These are phyloP conservation scores for Colletotrichum magnum DNA, from an alignment of 2,329 filamentous ascomycete genomes.

Conservation along the genomic window DNA sequence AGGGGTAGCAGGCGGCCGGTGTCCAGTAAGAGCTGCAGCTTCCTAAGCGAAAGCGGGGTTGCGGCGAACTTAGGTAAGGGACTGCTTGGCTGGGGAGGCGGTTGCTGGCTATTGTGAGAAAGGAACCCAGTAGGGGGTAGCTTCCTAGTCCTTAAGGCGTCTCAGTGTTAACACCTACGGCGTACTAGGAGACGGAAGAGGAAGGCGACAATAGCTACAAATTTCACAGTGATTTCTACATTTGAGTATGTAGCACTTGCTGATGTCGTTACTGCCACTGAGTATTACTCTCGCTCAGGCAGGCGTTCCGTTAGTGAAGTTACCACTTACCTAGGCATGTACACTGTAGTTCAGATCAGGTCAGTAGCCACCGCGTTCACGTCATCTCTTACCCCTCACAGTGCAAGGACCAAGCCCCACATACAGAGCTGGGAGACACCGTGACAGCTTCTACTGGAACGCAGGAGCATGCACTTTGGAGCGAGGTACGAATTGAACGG, in stretches of 20 bases:
- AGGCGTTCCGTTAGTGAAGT: too few relatives aligned
- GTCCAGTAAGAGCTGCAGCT: conserved; percentile 28
- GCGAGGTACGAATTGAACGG: not conserved
- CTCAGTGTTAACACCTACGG: not conserved
- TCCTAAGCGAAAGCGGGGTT: conserved; percentile 37
- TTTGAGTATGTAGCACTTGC: too few relatives aligned
- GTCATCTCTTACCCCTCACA: conserved; percentile 43
- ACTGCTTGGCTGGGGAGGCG: conserved; percentile 13
- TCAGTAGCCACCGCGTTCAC: conserved; percentile 27
- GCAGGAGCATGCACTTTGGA: too few relatives aligned
- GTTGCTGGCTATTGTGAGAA: conserved; percentile 6
- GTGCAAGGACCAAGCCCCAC: conserved; percentile 28
- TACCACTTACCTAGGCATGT: too few relatives aligned
- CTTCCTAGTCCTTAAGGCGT: conserved; percentile 1
- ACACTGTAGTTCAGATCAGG: not conserved
- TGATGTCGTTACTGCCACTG: too few relatives aligned
- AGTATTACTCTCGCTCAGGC: not conserved
- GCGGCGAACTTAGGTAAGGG: conserved; percentile 38
- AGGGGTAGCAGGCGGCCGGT: conserved; percentile 33
- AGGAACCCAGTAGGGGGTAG: too few relatives aligned
- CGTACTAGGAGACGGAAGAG: not conserved
- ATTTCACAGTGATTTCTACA: too few relatives aligned
- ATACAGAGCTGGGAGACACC: not conserved
- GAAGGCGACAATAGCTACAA: too few relatives aligned
- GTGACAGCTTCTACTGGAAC: not conserved